Base-by-base conservation (phyloP, 306 rosid species). In the Cicer cuneatum region DNA sequence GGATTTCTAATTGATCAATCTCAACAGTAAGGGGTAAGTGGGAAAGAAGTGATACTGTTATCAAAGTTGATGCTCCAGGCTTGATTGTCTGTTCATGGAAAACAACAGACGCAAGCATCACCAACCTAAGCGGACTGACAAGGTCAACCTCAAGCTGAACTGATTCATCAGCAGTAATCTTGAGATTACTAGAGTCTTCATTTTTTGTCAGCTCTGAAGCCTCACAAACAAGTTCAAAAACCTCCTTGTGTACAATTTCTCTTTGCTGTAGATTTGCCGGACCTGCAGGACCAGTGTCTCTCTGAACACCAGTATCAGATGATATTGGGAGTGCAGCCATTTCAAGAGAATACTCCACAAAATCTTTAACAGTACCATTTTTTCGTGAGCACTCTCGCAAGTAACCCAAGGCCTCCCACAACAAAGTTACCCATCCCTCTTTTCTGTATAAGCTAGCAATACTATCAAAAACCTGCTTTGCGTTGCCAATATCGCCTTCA, bases 321-420 rank as follows among this genome's bases (percentile, higher is more conserved):
- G 87, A 82, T 74, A 92, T 80, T 35, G 96, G 97, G 65, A 94
- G 85, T 6, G 99, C 97, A 62, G 96, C 93, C 97, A 94, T 87
- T 83, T 94, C 99, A 79, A 94, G 91, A 71, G 97, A 94, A 83
- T 83, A 94, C 87, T 94, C 99, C 60, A 94, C 81, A 81, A 88
- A 88, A 43, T 94, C 95, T 76, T 91, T 94, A 53, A 85, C 71
- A 61, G 33, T 45, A 42, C 85, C 87, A 65, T 69, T 83, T 81
- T 86, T 94, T 82, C 88, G 78, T 15, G 97, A 86, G 85, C 92
- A 90, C 72, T 92, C 99, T 59, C 95, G 90, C 80, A 90, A 80
- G 87, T 88, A 92, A 81, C 99, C 90, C 87, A 94, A 83, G 59
- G 88, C 93, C 73, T 94, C 87, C 99, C 99, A 94, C 75, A 94